Evolutionary conservation across 2,329 filamentous ascomycete species (phyloP).

Genomic region (Ascocoryne sarcoides): DNA sequence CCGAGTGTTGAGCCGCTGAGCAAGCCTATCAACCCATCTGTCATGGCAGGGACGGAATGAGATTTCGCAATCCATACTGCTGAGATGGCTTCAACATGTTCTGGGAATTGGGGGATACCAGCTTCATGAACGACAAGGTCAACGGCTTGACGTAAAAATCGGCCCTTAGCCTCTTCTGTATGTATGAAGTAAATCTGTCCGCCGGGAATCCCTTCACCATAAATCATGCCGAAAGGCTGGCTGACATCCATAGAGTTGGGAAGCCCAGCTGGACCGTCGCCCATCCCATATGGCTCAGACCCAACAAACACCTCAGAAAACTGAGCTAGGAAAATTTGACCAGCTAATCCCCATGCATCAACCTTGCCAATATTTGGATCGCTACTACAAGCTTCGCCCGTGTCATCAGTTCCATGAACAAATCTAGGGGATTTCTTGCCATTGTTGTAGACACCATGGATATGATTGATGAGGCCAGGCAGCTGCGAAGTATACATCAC

Average conservation of each 20-base stretch:
- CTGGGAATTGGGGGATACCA: constrained; percentile 70
- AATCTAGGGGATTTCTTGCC: constrained; percentile 69
- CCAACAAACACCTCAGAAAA: constrained; percentile 70
- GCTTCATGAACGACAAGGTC: constrained; percentile 52
- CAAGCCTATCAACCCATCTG: constrained; percentile 72
- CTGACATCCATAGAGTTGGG: constrained; percentile 90
- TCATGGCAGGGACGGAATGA: constrained; percentile 57
- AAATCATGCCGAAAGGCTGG: constrained; percentile 71
- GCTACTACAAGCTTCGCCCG: constrained; percentile 70
- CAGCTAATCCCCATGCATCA: constrained; percentile 73
- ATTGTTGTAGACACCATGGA: constrained; percentile 69
- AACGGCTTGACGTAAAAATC: constrained; percentile 58
- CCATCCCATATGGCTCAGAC: constrained; percentile 67
- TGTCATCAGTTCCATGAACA: constrained; percentile 73
- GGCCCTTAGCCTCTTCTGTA: constrained; percentile 64
- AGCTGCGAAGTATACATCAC: constrained; percentile 81
- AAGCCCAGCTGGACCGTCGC: constrained; percentile 66
- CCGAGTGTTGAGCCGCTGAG: constrained; percentile 77
- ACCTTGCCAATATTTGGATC: constrained; percentile 70
- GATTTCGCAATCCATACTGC: constrained; percentile 89
- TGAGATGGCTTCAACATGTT: constrained; percentile 61
- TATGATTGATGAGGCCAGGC: constrained; percentile 66
- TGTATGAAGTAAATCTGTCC: constrained; percentile 73
- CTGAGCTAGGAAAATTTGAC: constrained; percentile 66
- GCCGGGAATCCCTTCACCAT: constrained; percentile 79